Percentiles rank a stretch among this genome's conserved stretches.
Evolutionary conservation across 495 filamentous ascomycete genomes (phyloP).

Genomic region (Melanomma pulvis-pyrius): DNA sequence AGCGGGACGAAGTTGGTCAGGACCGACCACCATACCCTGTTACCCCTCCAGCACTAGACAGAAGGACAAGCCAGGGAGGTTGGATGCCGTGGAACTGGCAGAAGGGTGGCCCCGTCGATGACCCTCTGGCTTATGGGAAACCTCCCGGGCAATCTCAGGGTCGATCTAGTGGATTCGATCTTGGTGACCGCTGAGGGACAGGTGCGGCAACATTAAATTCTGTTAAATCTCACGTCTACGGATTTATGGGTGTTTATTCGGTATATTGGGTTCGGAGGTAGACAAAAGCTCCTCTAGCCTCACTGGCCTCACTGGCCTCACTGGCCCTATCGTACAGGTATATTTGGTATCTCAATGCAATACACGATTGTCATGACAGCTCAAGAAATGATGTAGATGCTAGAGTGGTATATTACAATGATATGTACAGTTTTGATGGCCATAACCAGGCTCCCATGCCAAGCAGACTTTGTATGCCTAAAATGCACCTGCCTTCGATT

Average conservation of each 20-base stretch:
- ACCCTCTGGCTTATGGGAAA: constrained; percentile 31
- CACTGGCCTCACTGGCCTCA: not conserved
- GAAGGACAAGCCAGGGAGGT: constrained; percentile 46
- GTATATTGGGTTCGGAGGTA: not conserved
- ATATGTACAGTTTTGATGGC: not conserved
- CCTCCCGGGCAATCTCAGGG: constrained; percentile 10
- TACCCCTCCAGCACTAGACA: constrained; percentile 48
- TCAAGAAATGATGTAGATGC: not conserved
- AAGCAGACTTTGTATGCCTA: no score
- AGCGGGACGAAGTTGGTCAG: constrained; percentile 62
- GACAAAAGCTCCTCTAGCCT: not conserved
- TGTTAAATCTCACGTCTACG: not conserved
- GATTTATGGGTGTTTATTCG: constrained; percentile 1
- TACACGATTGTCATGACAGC: not conserved
- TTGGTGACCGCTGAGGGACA: constrained; percentile 13
- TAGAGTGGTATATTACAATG: not conserved
- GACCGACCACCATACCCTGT: constrained; percentile 25
- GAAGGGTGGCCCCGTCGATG: constrained; percentile 9
- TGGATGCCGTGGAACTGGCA: constrained; percentile 68
- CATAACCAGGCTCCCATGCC: not conserved
- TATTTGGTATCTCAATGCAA: not conserved
- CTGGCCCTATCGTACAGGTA: not conserved
- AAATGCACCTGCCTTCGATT: constrained; percentile 43
- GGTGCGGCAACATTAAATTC: not conserved
- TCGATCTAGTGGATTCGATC: constrained; percentile 31